A percentile compares a stretch with the other conserved stretches of the same genome.
Evolutionary conservation across 2,329 filamentous ascomycete species (phyloP).

Genomic region (Phyllosticta capitalensis): DNA sequence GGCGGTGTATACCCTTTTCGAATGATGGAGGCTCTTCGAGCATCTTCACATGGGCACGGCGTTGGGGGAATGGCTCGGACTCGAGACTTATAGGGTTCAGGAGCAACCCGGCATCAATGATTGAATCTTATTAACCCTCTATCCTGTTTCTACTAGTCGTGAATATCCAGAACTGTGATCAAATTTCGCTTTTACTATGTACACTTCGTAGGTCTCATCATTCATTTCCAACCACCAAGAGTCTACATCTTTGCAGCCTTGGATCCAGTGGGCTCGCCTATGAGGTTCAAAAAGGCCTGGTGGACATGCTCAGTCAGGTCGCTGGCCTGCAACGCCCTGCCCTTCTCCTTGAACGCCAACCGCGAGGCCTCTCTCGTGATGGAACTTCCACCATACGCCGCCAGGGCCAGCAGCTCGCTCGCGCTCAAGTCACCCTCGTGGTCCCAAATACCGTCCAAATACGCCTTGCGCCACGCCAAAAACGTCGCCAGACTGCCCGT

Average conservation of each 20-base stretch:
- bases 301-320: slow-evolving; percentile 90
- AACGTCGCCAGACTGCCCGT: slow-evolving; percentile 85
- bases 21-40: background rate
- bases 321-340: slow-evolving; percentile 81
- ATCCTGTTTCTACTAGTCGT: background rate
- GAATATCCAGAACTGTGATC: background rate
- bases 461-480: slow-evolving; percentile 78
- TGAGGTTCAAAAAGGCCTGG: slow-evolving; percentile 65
- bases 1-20: background rate
- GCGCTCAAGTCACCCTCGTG: slow-evolving; percentile 45
- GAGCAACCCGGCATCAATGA: background rate
- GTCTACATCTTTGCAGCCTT: slow-evolving; percentile 6
- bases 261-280: slow-evolving; percentile 50
- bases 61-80: background rate
- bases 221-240: background rate
- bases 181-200: background rate
- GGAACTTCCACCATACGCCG: slow-evolving; percentile 76
- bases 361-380: slow-evolving; percentile 87
- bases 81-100: background rate
- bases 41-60: background rate
- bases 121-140: too few species aligned
- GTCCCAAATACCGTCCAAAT: slow-evolving; percentile 73
- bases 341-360: slow-evolving; percentile 74
- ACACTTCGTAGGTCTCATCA: background rate
- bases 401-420: slow-evolving; percentile 57